phyloP scores from a whole-genome alignment of 305 asterid genomes.

The Fraxinus velutina region DNA sequence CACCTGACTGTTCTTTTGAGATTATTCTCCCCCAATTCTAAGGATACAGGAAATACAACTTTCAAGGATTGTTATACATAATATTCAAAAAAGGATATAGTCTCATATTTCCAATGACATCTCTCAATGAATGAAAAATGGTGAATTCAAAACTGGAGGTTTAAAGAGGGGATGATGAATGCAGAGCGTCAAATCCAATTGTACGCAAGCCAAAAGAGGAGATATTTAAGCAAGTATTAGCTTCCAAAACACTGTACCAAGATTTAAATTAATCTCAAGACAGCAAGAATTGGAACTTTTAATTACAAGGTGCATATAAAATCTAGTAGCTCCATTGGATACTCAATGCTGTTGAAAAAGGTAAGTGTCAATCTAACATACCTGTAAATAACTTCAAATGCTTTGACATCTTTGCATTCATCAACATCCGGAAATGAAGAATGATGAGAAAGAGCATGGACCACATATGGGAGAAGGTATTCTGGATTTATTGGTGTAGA shows the following conservation, averaged over 20 bases:
- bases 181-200: neutral
- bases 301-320: constrained; percentile 24
- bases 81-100: neutral
- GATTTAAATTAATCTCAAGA: constrained; percentile 12
- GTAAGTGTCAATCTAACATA: constrained; percentile 36
- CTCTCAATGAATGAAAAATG: neutral
- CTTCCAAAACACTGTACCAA: neutral
- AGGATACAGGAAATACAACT: neutral
- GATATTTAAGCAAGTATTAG: neutral
- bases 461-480: constrained; percentile 71
- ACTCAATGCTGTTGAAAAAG: constrained; percentile 6
- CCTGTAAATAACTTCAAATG: constrained; percentile 87
- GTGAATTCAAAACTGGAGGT: constrained; percentile 15
- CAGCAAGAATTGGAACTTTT: constrained; percentile 13
- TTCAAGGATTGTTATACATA: neutral
- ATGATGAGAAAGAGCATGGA: constrained; percentile 92
- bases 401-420: constrained; percentile 76
- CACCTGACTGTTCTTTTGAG: neutral
- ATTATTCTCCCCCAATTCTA: neutral
- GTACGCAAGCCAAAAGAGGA: neutral
- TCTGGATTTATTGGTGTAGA: constrained; percentile 68
- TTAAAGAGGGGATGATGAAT: constrained; percentile 14
- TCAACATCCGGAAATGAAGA: constrained; percentile 75
- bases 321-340: constrained; percentile 10
- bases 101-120: neutral